Evolutionary conservation across 2,329 filamentous ascomycete genomes (phyloP).

Genomic region (Hymenoscyphus infarciens): DNA sequence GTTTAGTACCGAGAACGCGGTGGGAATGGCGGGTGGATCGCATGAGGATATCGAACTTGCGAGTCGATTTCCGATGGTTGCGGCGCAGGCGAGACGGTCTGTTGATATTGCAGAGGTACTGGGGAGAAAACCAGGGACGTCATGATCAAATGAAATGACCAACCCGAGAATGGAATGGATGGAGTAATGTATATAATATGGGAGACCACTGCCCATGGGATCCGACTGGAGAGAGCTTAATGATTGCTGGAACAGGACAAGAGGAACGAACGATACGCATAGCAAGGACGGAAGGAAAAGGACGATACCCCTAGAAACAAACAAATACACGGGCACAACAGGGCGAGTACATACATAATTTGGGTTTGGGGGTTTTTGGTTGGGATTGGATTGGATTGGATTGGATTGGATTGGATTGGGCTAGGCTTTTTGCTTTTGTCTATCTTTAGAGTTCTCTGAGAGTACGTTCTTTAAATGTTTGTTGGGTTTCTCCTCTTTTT

Average conservation of each 20-base stretch:
- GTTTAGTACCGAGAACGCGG: slow-evolving; percentile 18
- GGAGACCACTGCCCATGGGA: no score
- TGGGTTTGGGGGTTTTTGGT: neutral
- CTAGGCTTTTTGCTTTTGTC: neutral
- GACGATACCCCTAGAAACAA: slow-evolving; percentile 1
- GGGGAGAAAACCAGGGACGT: neutral
- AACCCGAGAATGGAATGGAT: neutral
- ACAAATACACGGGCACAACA: neutral
- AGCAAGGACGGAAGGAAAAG: neutral
- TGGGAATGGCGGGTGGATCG: neutral
- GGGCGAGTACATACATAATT: neutral
- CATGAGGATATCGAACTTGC: slow-evolving; percentile 10
- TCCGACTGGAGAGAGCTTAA: no score
- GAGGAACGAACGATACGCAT: neutral
- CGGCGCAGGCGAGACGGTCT: slow-evolving; percentile 21
- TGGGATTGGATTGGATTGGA: no score
- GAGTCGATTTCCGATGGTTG: slow-evolving; percentile 6
- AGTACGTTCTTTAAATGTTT: neutral
- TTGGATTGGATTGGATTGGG: no score
- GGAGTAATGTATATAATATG: slow-evolving; percentile 4
- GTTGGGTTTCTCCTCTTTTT: neutral
- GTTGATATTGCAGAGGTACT: slow-evolving; percentile 25
- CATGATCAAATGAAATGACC: neutral
- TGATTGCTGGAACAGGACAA: neutral
- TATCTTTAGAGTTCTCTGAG: neutral